Base-by-base conservation (phyloP, 2,329 filamentous ascomycete species). In the Claviceps cyperi region DNA sequence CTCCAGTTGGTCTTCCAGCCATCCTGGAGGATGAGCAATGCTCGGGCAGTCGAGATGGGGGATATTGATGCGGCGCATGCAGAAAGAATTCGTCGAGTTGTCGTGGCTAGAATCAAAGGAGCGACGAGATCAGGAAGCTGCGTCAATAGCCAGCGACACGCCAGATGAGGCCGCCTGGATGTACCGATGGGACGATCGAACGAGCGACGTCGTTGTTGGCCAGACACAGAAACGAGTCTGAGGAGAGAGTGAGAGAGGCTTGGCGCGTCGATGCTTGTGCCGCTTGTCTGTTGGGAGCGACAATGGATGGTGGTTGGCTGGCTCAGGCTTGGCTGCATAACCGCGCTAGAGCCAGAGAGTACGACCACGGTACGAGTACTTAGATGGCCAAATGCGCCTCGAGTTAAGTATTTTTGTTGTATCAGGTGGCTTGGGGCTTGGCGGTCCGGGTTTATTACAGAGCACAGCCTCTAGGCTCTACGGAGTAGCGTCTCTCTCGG, bases 1-100 rank as follows among this genome's bases (percentile, higher is more conserved):
- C 64, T 62, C 67, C 65, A 54, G 66, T 61, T 56, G 71, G 72
- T 69, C 73, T 70, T 65, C 77, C 78, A 69, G 78, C 74, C 80
- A 83, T 83, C 68, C 70, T 71, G 69, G 67, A 64, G 64, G 65
- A 64, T 64, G 62, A 65, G 66, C 55, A 56, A 61, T 52, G 57
- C 56, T 59, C 59, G 57, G 51, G 56, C 57, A 61, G 58, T 62
- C 58, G 56, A 51, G 50, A 57, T 51, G 59, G 55, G 52, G 56
- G 55, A 55, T 54, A 51, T 51, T 38, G 52, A 43, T 59, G 59
- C 57, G 55, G 57, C 58, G 59, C 65, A 67, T 67, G 59, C 64
- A 62, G 60, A 54, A 54, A 21, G 13, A 21, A 22, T 28, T 28
- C 15, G 56, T 60, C 46, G 53, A 56, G 51, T n/a, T 52, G 43